Conservation (phyloP, 2,329 filamentous ascomycete genomes). For the Ascochyta fabae region DNA sequence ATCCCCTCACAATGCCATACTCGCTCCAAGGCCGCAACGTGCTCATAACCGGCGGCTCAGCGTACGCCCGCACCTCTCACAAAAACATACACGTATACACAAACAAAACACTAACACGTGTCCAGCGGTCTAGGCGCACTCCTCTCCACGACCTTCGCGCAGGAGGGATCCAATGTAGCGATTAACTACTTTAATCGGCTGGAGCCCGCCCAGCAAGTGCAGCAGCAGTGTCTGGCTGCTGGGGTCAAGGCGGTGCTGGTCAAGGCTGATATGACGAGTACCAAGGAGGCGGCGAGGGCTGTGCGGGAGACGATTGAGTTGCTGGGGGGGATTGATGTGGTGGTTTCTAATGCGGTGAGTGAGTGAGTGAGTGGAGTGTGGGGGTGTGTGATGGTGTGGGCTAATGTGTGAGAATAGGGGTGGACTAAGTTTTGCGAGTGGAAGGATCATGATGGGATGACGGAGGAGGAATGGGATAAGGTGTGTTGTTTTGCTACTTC, state of each 20-base stretch:
- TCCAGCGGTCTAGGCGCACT: constrained; percentile 73
- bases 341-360: constrained; percentile 74
- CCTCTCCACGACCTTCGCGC: constrained; percentile 70
- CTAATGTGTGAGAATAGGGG: constrained; percentile 50
- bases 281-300: constrained; percentile 64
- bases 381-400: too few species aligned
- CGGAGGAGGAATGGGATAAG: constrained; percentile 69
- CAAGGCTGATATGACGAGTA: constrained; percentile 69
- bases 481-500: constrained; percentile 43
- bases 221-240: constrained; percentile 61
- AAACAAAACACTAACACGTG: not conserved
- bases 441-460: constrained; percentile 63
- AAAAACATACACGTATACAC: not conserved
- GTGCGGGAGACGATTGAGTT: constrained; percentile 64
- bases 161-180: constrained; percentile 70
- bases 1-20: constrained; percentile 63
- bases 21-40: constrained; percentile 67
- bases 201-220: constrained; percentile 65
- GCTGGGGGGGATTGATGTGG: constrained; percentile 76
- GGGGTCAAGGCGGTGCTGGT: constrained; percentile 62
- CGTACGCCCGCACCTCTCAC: constrained; percentile 52
- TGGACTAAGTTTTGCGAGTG: constrained; percentile 68
- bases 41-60: constrained; percentile 68
- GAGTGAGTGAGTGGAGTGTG: too few species aligned
- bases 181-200: constrained; percentile 74